These are phyloP conservation scores for Fusarium torulosum DNA, from an alignment of 2,329 filamentous ascomycete genomes.

Conservation along the genomic window DNA sequence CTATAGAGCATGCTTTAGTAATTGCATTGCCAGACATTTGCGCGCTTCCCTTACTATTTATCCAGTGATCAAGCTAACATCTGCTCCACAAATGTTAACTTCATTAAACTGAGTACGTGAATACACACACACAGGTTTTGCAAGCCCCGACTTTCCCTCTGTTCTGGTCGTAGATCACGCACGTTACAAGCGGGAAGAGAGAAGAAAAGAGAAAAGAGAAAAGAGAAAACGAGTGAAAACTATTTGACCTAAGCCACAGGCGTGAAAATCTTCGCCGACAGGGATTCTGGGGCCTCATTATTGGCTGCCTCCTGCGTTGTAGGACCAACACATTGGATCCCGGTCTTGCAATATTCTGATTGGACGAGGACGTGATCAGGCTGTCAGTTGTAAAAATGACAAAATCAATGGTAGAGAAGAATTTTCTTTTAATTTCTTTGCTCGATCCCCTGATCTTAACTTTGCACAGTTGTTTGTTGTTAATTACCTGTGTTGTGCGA, in stretches of 20 bases:
- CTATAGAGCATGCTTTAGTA: no score
- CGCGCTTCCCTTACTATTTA: no score
- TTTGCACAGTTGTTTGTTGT: no score
- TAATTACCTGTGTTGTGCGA: no score
- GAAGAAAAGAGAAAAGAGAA: background rate
- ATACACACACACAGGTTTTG: no score
- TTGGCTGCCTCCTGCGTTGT: background rate
- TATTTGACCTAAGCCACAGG: background rate
- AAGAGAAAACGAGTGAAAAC: background rate
- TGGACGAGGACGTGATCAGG: background rate
- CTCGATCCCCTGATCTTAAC: background rate
- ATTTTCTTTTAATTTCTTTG: background rate
- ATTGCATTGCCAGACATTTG: no score
- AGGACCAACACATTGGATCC: background rate
- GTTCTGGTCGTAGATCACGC: no score
- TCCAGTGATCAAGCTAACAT: no score
- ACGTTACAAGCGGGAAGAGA: no score
- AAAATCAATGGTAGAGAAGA: background rate
- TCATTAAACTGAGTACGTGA: no score
- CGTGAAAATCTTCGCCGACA: background rate
- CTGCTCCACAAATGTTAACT: no score
- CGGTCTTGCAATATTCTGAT: background rate
- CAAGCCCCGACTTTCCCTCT: no score
- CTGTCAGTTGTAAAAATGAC: background rate
- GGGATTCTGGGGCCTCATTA: background rate